A percentile compares a stretch with the other conserved stretches of the same genome.
Conservation (phyloP, 169 alveolate genomes). For the Plasmodium gonderi region DNA sequence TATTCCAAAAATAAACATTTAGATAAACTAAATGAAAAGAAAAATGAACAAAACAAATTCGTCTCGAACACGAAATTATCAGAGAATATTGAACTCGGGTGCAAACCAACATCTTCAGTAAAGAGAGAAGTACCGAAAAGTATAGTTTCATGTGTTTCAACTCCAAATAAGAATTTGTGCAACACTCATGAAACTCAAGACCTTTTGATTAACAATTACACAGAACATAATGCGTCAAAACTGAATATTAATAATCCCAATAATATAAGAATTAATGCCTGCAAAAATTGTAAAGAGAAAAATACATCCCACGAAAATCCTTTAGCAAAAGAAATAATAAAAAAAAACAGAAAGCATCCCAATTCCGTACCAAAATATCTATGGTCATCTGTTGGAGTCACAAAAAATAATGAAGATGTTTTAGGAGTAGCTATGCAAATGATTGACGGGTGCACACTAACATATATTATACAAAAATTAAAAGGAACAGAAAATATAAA, state of each 20-base stretch:
- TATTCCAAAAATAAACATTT: neutral
- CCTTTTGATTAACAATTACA: neutral
- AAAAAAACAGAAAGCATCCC: neutral
- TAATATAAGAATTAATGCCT: conserved; percentile 10
- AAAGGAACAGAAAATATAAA: conserved; percentile 62
- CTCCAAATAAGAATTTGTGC: neutral
- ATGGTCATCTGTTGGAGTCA: conserved; percentile 78
- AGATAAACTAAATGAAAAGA: neutral
- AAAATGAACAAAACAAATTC: neutral
- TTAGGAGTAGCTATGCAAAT: conserved; percentile 83
- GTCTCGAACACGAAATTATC: neutral
- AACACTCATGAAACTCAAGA: neutral
- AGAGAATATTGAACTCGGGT: neutral
- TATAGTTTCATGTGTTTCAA: neutral
- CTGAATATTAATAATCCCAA: conserved; percentile 10
- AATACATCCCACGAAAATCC: conserved; percentile 10
- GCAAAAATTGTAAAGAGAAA: conserved; percentile 27
- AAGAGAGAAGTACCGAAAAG: neutral
- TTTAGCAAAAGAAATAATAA: conserved; percentile 23
- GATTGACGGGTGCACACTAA: conserved; percentile 80
- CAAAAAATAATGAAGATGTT: conserved; percentile 63
- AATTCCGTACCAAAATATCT: conserved; percentile 78
- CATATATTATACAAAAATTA: conserved; percentile 77
- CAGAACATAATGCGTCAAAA: neutral
- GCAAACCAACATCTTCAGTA: neutral